Evolutionary conservation across 495 filamentous ascomycete genomes (phyloP).

Genomic region (Penicillium crystallinum): DNA sequence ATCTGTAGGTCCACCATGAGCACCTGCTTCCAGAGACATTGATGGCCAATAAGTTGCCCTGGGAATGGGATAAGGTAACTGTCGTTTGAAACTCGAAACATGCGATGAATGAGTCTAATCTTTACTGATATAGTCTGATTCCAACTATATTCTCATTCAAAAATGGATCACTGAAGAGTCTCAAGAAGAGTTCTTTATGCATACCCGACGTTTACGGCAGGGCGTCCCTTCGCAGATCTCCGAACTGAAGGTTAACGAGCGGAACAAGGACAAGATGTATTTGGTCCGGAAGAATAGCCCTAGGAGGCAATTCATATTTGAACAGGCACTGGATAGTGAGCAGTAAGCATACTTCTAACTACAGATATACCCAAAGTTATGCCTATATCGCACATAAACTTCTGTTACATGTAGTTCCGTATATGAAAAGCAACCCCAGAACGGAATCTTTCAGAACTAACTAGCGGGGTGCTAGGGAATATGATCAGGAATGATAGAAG

Average conservation of each 20-base stretch:
- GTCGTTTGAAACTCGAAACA: too few species aligned
- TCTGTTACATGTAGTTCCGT: too few species aligned
- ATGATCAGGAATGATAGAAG: not conserved
- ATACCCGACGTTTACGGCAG: constrained; percentile 58
- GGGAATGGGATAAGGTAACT: too few species aligned
- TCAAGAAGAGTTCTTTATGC: constrained; percentile 66
- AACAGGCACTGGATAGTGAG: too few species aligned
- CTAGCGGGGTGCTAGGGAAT: not conserved
- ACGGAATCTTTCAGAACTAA: too few species aligned
- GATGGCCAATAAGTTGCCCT: not conserved
- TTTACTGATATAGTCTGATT: constrained; percentile 50
- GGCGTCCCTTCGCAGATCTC: constrained; percentile 43
- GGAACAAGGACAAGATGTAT: constrained; percentile 49
- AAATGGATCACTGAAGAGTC: constrained; percentile 67
- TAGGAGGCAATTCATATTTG: too few species aligned
- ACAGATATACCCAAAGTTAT: too few species aligned
- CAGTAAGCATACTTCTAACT: too few species aligned
- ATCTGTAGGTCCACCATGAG: not conserved
- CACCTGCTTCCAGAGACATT: not conserved
- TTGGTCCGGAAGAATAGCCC: constrained; percentile 61
- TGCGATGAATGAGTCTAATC: too few species aligned
- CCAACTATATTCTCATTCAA: constrained; percentile 71
- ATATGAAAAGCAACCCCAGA: too few species aligned
- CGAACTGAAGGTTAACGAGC: constrained; percentile 47
- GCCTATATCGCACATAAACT: too few species aligned